Conservation (phyloP, 2,329 filamentous ascomycete species). For the Aspergillus versicolor region DNA sequence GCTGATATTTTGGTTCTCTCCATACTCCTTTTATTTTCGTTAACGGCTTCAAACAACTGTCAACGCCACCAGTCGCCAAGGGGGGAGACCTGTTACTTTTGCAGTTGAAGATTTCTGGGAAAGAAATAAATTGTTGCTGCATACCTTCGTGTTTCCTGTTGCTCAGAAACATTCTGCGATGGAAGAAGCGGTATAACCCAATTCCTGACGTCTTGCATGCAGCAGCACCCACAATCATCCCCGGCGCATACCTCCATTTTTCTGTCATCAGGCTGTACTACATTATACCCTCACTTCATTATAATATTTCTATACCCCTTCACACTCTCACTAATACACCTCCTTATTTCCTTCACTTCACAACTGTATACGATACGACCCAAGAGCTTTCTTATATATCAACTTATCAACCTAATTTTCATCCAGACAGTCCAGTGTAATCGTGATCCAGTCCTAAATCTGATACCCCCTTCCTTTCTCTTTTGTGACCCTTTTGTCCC, state of each 20-base stretch:
- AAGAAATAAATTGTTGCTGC: too few species aligned
- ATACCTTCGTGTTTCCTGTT: too few species aligned
- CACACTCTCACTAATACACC: not conserved
- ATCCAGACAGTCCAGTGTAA: not conserved
- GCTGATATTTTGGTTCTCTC: conserved; percentile 1
- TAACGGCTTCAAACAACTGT: not conserved
- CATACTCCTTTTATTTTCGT: not conserved
- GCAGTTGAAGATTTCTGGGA: too few species aligned
- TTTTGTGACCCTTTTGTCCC: not conserved
- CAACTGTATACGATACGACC: not conserved
- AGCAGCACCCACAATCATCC: not conserved
- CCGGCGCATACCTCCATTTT: not conserved
- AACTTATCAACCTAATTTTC: not conserved
- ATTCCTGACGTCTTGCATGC: too few species aligned
- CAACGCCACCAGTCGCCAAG: not conserved
- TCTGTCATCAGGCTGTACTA: not conserved
- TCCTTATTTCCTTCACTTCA: not conserved
- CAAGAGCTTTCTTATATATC: not conserved
- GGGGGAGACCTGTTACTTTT: too few species aligned
- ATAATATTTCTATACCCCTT: not conserved
- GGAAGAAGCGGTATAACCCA: not conserved
- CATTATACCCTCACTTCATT: conserved; percentile 2
- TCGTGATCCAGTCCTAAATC: not conserved
- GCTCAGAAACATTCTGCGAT: not conserved
- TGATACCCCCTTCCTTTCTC: conserved; percentile 8